Base-by-base conservation (phyloP, 768 basidiomycete species). In the Kwoniella sp. region DNA sequence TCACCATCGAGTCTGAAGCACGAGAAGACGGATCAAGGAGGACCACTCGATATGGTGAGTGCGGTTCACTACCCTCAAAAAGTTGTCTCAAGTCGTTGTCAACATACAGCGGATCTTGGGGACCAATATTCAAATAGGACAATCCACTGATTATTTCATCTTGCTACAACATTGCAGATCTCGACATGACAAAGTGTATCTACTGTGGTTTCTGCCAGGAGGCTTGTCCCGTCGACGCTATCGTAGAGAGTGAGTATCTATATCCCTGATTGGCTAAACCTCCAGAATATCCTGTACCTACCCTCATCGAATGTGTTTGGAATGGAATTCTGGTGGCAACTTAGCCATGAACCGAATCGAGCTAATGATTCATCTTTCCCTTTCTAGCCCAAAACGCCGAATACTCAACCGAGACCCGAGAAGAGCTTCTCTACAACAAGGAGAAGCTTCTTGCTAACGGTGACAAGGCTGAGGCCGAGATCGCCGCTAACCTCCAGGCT, bases 191-290 rank as follows among this genome's bases (percentile, higher is more conserved):
- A 64, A 98, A 84, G 85, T 98, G 96, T 82, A 99, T 99, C 76
- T 99, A 99, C 84, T 99, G 96, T 81, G 96, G 96, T 58, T 98
- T 97, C 85, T 98, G 96, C 81, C 95, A 98, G 82, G 96, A 98
- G 82, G 96, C 96, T 29, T 99, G 96, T 80, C 96, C 96, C 1
- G 96, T 98, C 61, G 96, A 98, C 82, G 96, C 96, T 64, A 98
- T 99, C 73, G 96, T 99, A 58, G 96, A 98, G 84, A 95, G 94
- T 95, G 78, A 69, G 91, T 83, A 2, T 19, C 27, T 10, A 8
- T 12, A 24, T 55, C n/a, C n/a, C n/a, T n/a, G n/a, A n/a, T n/a
- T n/a, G n/a, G n/a, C 33, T 13, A 33, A 33, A 33, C 33, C 33
- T 33, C n/a, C n/a, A n/a, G n/a, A n/a, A n/a, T n/a, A n/a, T n/a